Evolutionary conservation across 768 basidiomycete genomes (phyloP).

Genomic region (Mycena capillaripes): DNA sequence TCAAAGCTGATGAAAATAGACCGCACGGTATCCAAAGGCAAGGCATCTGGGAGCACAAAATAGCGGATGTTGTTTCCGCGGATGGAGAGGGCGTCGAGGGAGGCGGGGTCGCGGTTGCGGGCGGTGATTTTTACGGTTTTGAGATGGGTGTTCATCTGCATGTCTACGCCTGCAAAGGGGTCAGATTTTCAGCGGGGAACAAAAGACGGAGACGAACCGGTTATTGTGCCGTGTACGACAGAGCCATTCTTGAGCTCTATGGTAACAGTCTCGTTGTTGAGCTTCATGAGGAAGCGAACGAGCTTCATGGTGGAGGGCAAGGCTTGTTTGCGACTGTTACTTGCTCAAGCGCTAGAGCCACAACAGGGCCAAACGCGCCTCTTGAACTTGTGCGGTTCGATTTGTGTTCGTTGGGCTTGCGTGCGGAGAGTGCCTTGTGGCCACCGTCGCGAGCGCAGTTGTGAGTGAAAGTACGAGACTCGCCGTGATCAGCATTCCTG

Average conservation of each 20-base stretch:
- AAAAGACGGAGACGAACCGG: constrained; percentile 68
- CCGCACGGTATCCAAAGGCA: constrained; percentile 86
- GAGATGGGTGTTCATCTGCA: constrained; percentile 99
- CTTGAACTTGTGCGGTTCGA: too few relatives aligned
- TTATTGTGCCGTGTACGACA: constrained; percentile 95
- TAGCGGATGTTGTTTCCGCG: constrained; percentile 98
- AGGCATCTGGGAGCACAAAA: constrained; percentile 96
- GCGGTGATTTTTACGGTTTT: constrained; percentile 98
- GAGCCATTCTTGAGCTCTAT: constrained; percentile 99
- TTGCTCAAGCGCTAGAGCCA: too few relatives aligned
- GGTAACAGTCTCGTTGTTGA: constrained; percentile 99
- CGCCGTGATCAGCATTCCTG: too few relatives aligned
- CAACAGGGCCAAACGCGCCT: too few relatives aligned
- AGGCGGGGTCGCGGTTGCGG: constrained; percentile 87
- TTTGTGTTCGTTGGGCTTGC: too few relatives aligned
- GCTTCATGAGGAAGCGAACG: constrained; percentile 91
- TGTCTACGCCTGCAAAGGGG: constrained; percentile 85
- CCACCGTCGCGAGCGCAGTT: too few relatives aligned
- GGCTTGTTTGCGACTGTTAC: too few relatives aligned
- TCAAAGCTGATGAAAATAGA: background rate
- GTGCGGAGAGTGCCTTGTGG: too few relatives aligned
- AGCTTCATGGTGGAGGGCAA: constrained; percentile 34
- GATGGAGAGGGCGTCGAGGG: constrained; percentile 93
- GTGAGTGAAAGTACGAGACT: too few relatives aligned
- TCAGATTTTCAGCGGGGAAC: constrained; percentile 7